A percentile compares a stretch with the other conserved stretches of the same genome.
Conservation (phyloP, 2,329 filamentous ascomycete species). For the Scytalidium lignicola region DNA sequence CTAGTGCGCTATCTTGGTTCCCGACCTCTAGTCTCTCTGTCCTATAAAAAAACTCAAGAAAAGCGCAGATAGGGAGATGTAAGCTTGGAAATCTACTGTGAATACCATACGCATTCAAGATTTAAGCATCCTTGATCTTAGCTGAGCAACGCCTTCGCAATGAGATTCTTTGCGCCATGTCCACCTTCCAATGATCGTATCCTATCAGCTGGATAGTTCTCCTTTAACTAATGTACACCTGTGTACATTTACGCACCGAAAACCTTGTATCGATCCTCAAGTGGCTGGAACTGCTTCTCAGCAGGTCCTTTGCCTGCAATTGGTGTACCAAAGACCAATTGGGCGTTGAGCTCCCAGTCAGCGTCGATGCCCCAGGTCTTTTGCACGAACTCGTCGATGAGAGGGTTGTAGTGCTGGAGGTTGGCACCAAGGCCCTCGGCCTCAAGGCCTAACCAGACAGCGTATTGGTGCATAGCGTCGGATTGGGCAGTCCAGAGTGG, state of each 20-base stretch:
- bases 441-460: constrained; percentile 73
- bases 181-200: too few species aligned
- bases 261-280: constrained; percentile 64
- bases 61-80: too few species aligned
- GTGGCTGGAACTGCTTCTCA: constrained; percentile 59
- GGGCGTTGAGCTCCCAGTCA: constrained; percentile 70
- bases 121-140: too few species aligned
- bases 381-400: constrained; percentile 67
- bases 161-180: too few species aligned
- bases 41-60: too few species aligned
- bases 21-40: too few species aligned
- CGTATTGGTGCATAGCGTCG: constrained; percentile 75
- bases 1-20: too few species aligned
- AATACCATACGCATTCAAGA: too few species aligned
- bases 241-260: constrained; percentile 37
- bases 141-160: too few species aligned
- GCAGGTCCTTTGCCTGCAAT: constrained; percentile 41
- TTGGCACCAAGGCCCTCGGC: constrained; percentile 78
- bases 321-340: constrained; percentile 70
- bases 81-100: too few species aligned
- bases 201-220: too few species aligned
- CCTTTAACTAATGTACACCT: too few species aligned
- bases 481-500: constrained; percentile 71
- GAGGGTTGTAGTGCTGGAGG: constrained; percentile 85
- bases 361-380: constrained; percentile 35